Evolutionary conservation across 768 basidiomycete species (phyloP), one percentile per base, ranked within the genome.

Genomic region (Termitomyces sp.): DNA sequence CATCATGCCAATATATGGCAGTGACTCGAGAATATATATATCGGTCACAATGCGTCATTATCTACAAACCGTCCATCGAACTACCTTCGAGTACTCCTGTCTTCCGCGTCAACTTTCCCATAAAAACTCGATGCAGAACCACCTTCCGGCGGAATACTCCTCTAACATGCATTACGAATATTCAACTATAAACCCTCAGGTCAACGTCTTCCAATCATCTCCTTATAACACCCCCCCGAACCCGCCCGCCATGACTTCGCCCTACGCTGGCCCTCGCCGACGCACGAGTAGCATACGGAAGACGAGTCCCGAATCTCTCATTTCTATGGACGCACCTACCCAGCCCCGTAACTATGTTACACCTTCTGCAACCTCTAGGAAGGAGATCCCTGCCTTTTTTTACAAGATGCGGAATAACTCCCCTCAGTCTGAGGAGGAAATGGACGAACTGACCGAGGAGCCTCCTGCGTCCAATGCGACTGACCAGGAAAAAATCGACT

Each of bases 261-360:
- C 61, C 27, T 61, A 61, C 36, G 39, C 56, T 47, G 57, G 52
- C 13, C 29, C 62, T 26, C 63, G 61, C 13, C 59, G 65, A 47
- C 64, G 61, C 7, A 47, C 66, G 41, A 37, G 46, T 6, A 57
- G 58, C 20, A 52, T 53, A 5, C 62, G 63, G 44, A 62, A 50
- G 48, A 53, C 57, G 42, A 82, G 81, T 4, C 86, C 90, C 3
- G 80, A 81, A 32, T 65, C 77, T 2, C 79, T 92, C 22, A 80
- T 94, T 24, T 79, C 86, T 22, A 67, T 86, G 63, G 84, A 88
- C 53, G 92, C 92, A 1, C 93, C 92, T 0, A 91, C 87, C 1
- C 92, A 94, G 66, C 46, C 80, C 0, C 85, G 92, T 61, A 81
- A 81, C n/a, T 94, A 94, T 65, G 64, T 82, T 16, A 79, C 79